Evolutionary conservation across 139 green algal genomes (phyloP).

Genomic region (Micromonas pusilla): DNA sequence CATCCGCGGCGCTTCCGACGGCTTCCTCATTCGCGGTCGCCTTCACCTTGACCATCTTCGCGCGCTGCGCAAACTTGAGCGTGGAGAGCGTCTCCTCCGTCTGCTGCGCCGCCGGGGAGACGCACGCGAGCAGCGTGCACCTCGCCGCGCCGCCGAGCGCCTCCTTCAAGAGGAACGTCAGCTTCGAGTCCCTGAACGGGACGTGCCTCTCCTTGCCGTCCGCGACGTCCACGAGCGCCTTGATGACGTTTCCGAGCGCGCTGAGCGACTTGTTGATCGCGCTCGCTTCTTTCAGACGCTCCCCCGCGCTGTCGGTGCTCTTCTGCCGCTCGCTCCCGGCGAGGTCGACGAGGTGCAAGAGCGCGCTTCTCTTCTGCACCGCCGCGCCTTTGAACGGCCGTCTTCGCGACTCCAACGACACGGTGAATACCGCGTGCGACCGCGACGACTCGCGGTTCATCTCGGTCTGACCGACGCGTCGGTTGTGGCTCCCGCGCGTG

Average conservation of each 20-base stretch:
- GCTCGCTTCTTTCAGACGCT: conserved; percentile 83
- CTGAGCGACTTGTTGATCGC: conserved; percentile 94
- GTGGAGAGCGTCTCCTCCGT: conserved; percentile 47
- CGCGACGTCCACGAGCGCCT: conserved; percentile 43
- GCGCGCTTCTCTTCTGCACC: conserved; percentile 27
- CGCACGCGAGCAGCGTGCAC: conserved; percentile 55
- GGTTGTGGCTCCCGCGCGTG: conserved; percentile 44
- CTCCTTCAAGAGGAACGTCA: conserved; percentile 91
- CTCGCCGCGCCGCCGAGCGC: conserved; percentile 44
- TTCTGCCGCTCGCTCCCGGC: conserved; percentile 77
- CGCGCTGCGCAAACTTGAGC: conserved; percentile 54
- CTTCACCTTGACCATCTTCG: conserved; percentile 66
- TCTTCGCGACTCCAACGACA: conserved; percentile 62
- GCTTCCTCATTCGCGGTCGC: not conserved
- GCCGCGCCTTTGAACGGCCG: not conserved
- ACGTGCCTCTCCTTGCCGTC: conserved; percentile 65
- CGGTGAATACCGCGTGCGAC: conserved; percentile 78
- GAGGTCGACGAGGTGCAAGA: conserved; percentile 53
- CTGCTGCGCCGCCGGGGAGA: conserved; percentile 39
- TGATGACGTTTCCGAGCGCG: conserved; percentile 90
- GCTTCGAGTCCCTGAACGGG: conserved; percentile 90
- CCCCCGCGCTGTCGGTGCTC: conserved; percentile 59
- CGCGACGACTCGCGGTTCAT: conserved; percentile 85
- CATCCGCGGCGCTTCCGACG: conserved; percentile 17
- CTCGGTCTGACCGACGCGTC: conserved; percentile 59